Percentiles rank a stretch among this genome's conserved stretches.
phyloP scores from a whole-genome alignment of 768 basidiomycete species.

The Termitomyces titanicus region DNA sequence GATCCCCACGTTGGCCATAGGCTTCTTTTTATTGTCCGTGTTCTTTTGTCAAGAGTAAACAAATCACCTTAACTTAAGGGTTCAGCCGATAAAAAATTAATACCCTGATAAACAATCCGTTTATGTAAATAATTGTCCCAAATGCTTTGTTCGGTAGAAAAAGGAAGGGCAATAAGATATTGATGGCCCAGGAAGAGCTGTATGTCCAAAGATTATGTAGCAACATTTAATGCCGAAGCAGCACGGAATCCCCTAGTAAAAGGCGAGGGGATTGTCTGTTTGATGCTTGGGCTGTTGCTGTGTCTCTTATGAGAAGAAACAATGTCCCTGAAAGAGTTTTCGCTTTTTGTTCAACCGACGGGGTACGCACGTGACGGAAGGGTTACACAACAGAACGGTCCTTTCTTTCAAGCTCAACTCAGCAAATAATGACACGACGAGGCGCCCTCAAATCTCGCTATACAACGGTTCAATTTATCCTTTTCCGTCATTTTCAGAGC shows the following conservation, averaged over 20 bases:
- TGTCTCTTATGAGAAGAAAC: not conserved
- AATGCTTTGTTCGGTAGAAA: too few relatives aligned
- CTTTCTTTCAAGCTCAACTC: too few relatives aligned
- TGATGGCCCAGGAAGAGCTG: constrained; percentile 26
- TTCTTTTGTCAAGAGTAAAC: too few relatives aligned
- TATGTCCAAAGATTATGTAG: constrained; percentile 40
- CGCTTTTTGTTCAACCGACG: constrained; percentile 39
- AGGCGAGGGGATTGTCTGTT: constrained; percentile 54
- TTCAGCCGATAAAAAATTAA: too few relatives aligned
- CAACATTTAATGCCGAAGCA: constrained; percentile 39
- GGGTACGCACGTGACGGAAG: constrained; percentile 28
- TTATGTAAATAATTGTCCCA: too few relatives aligned
- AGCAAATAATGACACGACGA: too few relatives aligned
- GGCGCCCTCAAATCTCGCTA: not conserved
- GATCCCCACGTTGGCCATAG: constrained; percentile 77
- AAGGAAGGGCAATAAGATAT: constrained; percentile 15
- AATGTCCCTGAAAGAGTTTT: constrained; percentile 11
- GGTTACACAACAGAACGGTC: too few relatives aligned
- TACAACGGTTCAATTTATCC: not conserved
- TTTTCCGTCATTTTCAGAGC: too few relatives aligned
- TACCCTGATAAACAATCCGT: too few relatives aligned
- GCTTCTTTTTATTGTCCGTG: too few relatives aligned
- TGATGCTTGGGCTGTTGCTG: constrained; percentile 43
- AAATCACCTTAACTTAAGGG: too few relatives aligned
- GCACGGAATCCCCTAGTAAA: constrained; percentile 56